A percentile compares a stretch with the other conserved stretches of the same genome.
Conservation (phyloP, 192 early-diverging fungal genomes). For the Paraglomus brasilianum region DNA sequence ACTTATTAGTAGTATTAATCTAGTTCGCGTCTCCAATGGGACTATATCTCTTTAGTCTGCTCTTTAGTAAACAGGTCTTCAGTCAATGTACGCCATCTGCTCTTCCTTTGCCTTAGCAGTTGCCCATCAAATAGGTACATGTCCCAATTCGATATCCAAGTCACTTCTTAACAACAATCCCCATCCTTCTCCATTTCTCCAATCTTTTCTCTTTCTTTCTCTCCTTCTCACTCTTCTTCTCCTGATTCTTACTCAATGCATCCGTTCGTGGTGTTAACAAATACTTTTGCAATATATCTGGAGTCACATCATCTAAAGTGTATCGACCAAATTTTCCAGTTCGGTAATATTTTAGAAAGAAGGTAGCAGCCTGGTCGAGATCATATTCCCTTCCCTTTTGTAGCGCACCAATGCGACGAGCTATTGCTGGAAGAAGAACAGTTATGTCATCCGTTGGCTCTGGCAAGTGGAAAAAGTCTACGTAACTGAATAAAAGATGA, state of each 20-base stretch:
- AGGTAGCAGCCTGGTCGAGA: constrained; percentile 61
- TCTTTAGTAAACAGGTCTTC: too few relatives aligned
- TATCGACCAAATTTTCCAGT: constrained; percentile 75
- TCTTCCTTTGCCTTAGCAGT: too few relatives aligned
- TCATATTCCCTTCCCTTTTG: constrained; percentile 67
- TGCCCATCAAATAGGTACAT: too few relatives aligned
- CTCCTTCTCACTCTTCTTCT: constrained; percentile 7
- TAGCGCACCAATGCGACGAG: constrained; percentile 64
- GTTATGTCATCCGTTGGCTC: constrained; percentile 71
- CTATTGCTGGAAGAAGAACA: constrained; percentile 63
- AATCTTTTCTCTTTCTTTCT: constrained; percentile 21
- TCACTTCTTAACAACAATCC: too few relatives aligned
- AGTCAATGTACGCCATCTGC: too few relatives aligned
- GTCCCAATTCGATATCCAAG: too few relatives aligned
- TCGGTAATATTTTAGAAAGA: constrained; percentile 79
- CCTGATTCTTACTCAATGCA: constrained; percentile 31
- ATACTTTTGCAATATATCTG: constrained; percentile 48
- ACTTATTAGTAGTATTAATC: too few relatives aligned
- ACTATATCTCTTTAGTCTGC: too few relatives aligned
- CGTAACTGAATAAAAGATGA: constrained; percentile 44
- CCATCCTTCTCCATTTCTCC: constrained; percentile 24
- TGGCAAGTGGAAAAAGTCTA: constrained; percentile 50
- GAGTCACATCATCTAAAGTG: constrained; percentile 79
- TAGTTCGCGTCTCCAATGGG: too few relatives aligned
- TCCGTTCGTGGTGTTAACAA: constrained; percentile 33